Evolutionary conservation across 1,284 basidiomycete genomes (phyloP).

Genomic region (Salmacisia buchloeana): DNA sequence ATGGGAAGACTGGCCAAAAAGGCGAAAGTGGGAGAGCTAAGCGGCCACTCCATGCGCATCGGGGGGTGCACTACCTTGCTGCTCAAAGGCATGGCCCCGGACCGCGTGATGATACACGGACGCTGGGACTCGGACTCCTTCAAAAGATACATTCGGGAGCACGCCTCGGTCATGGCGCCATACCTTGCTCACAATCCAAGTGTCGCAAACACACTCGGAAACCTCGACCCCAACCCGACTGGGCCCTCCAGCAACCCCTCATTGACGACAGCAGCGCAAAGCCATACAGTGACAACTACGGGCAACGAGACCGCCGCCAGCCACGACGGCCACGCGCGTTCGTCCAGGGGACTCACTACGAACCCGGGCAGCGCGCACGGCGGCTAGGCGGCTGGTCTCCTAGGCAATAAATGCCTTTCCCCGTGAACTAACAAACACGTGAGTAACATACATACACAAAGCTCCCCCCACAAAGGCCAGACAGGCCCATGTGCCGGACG

Average conservation of each 20-base stretch:
- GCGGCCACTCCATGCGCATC: neutral
- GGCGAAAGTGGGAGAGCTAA: neutral
- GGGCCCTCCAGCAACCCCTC: too few relatives aligned
- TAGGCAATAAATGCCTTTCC: too few relatives aligned
- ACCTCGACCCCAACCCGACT: neutral
- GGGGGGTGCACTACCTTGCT: neutral
- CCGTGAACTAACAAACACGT: too few relatives aligned
- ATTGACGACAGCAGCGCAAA: too few relatives aligned
- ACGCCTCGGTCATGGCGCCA: neutral
- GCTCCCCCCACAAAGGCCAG: too few relatives aligned
- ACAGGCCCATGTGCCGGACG: too few relatives aligned
- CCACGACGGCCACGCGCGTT: too few relatives aligned
- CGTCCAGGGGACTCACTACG: too few relatives aligned
- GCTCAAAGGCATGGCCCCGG: neutral
- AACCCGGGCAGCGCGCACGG: neutral
- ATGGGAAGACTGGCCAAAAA: neutral
- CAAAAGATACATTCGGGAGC: neutral
- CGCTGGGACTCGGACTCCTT: neutral
- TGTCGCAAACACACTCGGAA: neutral
- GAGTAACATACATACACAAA: too few relatives aligned
- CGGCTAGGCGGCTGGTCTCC: too few relatives aligned
- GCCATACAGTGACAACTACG: too few relatives aligned
- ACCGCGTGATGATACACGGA: neutral
- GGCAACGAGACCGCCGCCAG: too few relatives aligned
- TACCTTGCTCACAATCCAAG: neutral